Conservation (phyloP, 176 grass and related monocot species). For the Musa beccarii region DNA sequence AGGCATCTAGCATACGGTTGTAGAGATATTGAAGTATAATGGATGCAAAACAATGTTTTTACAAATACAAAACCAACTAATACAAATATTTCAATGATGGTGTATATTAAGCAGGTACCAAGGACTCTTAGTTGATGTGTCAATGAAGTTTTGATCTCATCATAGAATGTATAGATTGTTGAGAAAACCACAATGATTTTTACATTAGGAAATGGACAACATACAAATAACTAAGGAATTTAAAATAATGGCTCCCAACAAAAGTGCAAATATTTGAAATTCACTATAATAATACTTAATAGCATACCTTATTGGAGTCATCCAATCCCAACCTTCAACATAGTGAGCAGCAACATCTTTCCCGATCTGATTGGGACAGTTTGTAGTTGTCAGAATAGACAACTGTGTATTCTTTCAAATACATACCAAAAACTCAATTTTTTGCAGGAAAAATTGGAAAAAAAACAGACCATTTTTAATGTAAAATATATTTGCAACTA, state of each 20-base stretch:
- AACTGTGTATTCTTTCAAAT: background rate
- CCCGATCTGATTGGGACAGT: constrained; percentile 57
- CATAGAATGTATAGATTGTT: too few relatives aligned
- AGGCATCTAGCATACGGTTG: too few relatives aligned
- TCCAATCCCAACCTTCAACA: constrained; percentile 99
- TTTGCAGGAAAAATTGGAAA: background rate
- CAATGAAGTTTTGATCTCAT: too few relatives aligned
- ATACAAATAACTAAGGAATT: background rate
- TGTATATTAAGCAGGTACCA: too few relatives aligned
- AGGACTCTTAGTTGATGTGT: too few relatives aligned
- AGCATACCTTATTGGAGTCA: constrained; percentile 73
- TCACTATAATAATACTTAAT: background rate
- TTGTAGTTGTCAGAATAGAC: constrained; percentile 16
- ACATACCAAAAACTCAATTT: background rate
- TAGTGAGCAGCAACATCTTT: constrained; percentile 92
- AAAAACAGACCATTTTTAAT: background rate
- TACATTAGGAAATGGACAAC: background rate
- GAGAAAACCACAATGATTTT: too few relatives aligned
- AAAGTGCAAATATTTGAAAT: background rate
- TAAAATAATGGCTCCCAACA: background rate
- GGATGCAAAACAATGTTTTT: too few relatives aligned
- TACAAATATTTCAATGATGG: too few relatives aligned
- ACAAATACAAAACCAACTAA: too few relatives aligned
- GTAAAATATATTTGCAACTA: background rate
- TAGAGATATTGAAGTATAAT: too few relatives aligned